phyloP scores from a whole-genome alignment of 176 grass and related monocot species.

The Triticum turgidum region DNA sequence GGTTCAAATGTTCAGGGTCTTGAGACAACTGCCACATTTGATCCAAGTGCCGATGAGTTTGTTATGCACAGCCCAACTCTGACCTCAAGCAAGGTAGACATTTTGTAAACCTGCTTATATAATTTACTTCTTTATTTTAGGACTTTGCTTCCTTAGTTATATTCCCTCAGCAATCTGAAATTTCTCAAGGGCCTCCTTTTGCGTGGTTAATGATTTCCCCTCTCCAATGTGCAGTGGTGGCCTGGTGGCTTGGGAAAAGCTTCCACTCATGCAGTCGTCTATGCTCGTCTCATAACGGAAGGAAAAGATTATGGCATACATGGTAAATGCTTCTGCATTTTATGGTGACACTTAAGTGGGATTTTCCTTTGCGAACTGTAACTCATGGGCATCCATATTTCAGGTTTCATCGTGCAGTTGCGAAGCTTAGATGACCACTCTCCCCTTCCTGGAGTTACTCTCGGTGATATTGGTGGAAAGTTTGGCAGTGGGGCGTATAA shows the following conservation, averaged over 20 bases:
- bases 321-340: constrained; percentile 54
- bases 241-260: constrained; percentile 95
- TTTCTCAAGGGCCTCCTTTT: neutral
- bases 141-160: neutral
- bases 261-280: constrained; percentile 93
- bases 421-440: constrained; percentile 94
- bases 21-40: constrained; percentile 97
- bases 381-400: constrained; percentile 27
- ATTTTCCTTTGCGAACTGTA: neutral
- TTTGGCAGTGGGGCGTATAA: constrained; percentile 98
- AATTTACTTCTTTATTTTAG: constrained; percentile 10
- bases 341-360: neutral
- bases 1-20: constrained; percentile 99
- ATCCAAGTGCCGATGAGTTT: constrained; percentile 85
- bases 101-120: neutral
- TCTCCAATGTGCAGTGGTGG: constrained; percentile 78
- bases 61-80: constrained; percentile 93
- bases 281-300: constrained; percentile 84
- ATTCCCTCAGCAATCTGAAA: neutral
- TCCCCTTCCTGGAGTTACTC: constrained; percentile 80
- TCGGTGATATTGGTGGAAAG: constrained; percentile 96
- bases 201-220: neutral
- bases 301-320: constrained; percentile 93
- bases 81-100: constrained; percentile 90
- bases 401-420: constrained; percentile 96